Base-by-base conservation (phyloP, 208 protist genomes). In the Novymonas esmeraldas region DNA sequence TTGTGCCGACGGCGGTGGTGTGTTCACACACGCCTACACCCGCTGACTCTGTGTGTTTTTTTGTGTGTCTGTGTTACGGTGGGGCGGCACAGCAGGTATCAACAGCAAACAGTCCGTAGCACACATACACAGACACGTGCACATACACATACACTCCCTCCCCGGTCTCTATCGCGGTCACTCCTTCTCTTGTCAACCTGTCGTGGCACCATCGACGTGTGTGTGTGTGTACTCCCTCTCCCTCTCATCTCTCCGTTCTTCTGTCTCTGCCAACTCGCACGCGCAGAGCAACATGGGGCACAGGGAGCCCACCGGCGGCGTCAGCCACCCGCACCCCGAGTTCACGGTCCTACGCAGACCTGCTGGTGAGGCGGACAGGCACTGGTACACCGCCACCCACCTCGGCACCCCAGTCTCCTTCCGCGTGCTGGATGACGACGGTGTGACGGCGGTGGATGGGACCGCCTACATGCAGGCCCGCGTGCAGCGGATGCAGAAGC, bases 381-480 rank as follows among this genome's bases (percentile, higher is more conserved):
- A 65, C 52, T 84, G 78, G 78, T 54, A 69, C 73, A 84, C 78
- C 9, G 58, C 62, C 26, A 46, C 64, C 6, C 54, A 80, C n/a
- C 39, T 50, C 14, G 71, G 56, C 16, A 48, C 18, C n/a, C 73
- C 78, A 7, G 34, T 84, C 13, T 81, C 78, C 6, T 90, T 90
- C 29, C 78, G 82, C 29, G 66, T 90, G 2, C 46, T 72, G 7
- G 68, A 65, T 28, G 44, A 70, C 24, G 68, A 70, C 36, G 64
- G 49, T 5, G 46, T 65, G 28, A 45, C 63, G 13, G 42, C 70
- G 5, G 65, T 85, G 20, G 70, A 81, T 20, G 64, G 56, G 20
- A 29, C 46, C n/a, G 56, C 42, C 6, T 72, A 77, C 48, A 20
- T 73, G 3, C 50, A 36, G 45, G 36, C 29, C 2, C 49, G 58